These are phyloP conservation scores for Fonsecaea pedrosoi DNA, from an alignment of 2,329 filamentous ascomycete species.

Conservation along the genomic window DNA sequence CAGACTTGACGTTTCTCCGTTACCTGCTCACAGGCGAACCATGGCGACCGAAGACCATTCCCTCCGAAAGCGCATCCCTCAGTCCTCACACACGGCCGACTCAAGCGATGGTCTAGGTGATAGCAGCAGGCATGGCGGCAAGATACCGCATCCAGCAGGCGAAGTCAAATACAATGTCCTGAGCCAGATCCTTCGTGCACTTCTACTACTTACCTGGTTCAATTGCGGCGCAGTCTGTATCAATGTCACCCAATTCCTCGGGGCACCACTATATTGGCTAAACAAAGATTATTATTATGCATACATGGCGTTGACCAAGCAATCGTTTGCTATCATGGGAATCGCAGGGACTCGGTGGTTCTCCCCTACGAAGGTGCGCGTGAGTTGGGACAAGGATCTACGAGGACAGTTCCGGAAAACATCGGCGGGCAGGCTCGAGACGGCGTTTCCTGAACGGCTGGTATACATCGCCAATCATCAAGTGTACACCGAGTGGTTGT, in stretches of 20 bases:
- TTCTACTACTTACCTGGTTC: conserved; percentile 55
- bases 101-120: conserved; percentile 14
- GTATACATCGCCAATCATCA: conserved; percentile 71
- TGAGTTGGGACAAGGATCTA: conserved; percentile 68
- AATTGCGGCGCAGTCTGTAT: conserved; percentile 51
- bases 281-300: conserved; percentile 67
- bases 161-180: conserved; percentile 53
- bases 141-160: conserved; percentile 35
- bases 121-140: conserved; percentile 17
- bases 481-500: conserved; percentile 73
- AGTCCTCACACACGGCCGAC: conserved; percentile 6
- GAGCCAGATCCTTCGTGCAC: conserved; percentile 54
- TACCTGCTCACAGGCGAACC: conserved; percentile 2
- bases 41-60: conserved; percentile 44
- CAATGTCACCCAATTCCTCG: conserved; percentile 65
- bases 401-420: conserved; percentile 64
- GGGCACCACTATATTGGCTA: conserved; percentile 66
- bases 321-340: conserved; percentile 68
- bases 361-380: conserved; percentile 66
- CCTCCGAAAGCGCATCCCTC: conserved; percentile 43
- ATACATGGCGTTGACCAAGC: conserved; percentile 71
- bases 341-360: conserved; percentile 69
- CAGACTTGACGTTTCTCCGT: not conserved
- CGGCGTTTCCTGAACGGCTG: conserved; percentile 66
- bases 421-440: conserved; percentile 63